Base-by-base conservation (phyloP, 2,329 filamentous ascomycete species). In the Elsinoe fawcettii region DNA sequence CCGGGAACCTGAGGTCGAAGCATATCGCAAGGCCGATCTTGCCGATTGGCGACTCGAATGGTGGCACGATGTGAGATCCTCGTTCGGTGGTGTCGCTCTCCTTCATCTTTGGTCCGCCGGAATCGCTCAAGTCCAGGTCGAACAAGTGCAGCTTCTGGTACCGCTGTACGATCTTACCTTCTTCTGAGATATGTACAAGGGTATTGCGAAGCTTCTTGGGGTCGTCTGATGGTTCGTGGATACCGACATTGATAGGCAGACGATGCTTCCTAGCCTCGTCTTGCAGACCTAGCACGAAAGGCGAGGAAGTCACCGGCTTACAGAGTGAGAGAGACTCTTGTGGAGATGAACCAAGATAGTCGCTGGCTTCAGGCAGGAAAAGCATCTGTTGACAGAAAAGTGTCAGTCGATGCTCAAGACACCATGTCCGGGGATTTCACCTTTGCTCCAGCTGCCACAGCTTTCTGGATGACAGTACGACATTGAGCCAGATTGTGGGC, bases 111-210 rank as follows among this genome's bases (percentile, higher is more conserved):
- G 83, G 82, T 0, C 81, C 82, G 22, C 74, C 73, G 56, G 78
- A 73, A 58, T 83, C 80, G 46, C 67, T 65, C 14, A 70, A 57
- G 69, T 96, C 90, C 59, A 84, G 80, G 69, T 96, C 90, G 72
- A 97, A 96, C 12, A 96, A 79, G 69, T 96, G 91, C 30, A 96
- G 74, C 71, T 97, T 97, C 70, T 95, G 87, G 73, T 96, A 96
- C 18, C 78, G 74, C 12, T 84, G 77, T 1, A 73, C 71, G 25
- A 88, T 82, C 3, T 76, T 66, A 0, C 85, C 85, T 0, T 74
- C 65, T 41, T 79, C 77, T 63, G 83, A 73, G 61, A 88, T 87
- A 83, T 84, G 88, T 46, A 87, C 74, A 25, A 84, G 73, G 0
- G 80, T 82, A 66, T 88, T 88, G 60, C 79, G 80, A 37, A 87